Percentiles rank a stretch among this genome's conserved stretches.
phyloP scores from a whole-genome alignment of 257 asterid species.

The Ballota nigra region DNA sequence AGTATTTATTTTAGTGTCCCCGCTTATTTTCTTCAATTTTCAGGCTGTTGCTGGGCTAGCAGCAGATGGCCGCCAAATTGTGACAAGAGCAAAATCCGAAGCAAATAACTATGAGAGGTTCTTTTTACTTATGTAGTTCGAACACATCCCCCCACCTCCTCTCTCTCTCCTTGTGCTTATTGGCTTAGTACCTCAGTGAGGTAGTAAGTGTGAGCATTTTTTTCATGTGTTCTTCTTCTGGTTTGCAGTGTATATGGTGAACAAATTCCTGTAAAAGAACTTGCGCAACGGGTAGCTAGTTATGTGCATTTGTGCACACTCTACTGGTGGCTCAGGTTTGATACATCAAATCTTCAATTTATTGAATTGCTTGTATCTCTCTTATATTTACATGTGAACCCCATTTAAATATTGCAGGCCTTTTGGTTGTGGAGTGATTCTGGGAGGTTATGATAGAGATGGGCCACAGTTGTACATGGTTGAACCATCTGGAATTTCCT shows the following conservation, averaged over 20 bases:
- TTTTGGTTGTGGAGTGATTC: slow-evolving; percentile 87
- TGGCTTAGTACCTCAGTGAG: neutral
- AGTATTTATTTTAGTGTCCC: neutral
- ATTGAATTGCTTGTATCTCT: neutral
- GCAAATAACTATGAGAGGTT: slow-evolving; percentile 81
- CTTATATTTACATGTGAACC: slow-evolving; percentile 21
- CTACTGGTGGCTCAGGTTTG: slow-evolving; percentile 98
- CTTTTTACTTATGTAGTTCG: neutral
- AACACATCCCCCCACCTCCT: neutral
- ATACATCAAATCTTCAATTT: neutral
- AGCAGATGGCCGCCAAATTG: slow-evolving; percentile 95
- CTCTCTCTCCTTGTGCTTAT: neutral
- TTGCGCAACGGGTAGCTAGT: slow-evolving; percentile 91
- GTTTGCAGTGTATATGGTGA: slow-evolving; percentile 76
- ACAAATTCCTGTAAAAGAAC: slow-evolving; percentile 83
- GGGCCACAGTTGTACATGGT: slow-evolving; percentile 91
- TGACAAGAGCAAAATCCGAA: slow-evolving; percentile 79
- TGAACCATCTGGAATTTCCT: slow-evolving; percentile 87
- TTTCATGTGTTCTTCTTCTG: neutral
- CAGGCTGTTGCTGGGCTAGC: slow-evolving; percentile 95
- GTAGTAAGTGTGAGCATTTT: neutral
- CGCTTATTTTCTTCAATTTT: slow-evolving; percentile 16
- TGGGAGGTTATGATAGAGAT: slow-evolving; percentile 95
- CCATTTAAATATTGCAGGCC: slow-evolving; percentile 52
- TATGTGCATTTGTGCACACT: slow-evolving; percentile 93